phyloP scores from a whole-genome alignment of 148 eudicot genomes.

The Spergularia bocconei region DNA sequence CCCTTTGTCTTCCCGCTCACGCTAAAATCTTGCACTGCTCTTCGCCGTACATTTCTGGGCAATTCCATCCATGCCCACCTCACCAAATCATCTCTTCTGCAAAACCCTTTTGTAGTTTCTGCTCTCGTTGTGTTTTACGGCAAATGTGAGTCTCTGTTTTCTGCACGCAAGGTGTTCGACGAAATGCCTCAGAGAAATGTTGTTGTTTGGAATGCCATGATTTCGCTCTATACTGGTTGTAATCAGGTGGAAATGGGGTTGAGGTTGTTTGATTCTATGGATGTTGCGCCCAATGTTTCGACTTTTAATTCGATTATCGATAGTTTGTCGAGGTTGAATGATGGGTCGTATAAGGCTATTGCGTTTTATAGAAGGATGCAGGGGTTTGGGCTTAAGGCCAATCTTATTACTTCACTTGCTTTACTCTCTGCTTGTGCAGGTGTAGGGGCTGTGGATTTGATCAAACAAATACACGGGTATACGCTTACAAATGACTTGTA shows the following conservation, averaged over 20 bases:
- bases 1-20: conserved; percentile 54
- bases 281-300: conserved; percentile 41
- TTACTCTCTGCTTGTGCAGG: conserved; percentile 42
- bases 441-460: conserved; percentile 33
- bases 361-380: conserved; percentile 44
- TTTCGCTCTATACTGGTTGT: conserved; percentile 39
- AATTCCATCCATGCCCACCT: conserved; percentile 41
- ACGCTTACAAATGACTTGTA: conserved; percentile 33
- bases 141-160: conserved; percentile 33
- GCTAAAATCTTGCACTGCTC: conserved; percentile 47
- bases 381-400: conserved; percentile 32
- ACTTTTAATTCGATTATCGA: conserved; percentile 45
- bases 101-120: conserved; percentile 50
- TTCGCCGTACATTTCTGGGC: conserved; percentile 29
- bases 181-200: conserved; percentile 39
- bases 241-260: conserved; percentile 30
- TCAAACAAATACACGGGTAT: conserved; percentile 46
- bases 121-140: conserved; percentile 49
- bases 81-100: conserved; percentile 29
- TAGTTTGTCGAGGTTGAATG: conserved; percentile 33
- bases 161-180: conserved; percentile 45
- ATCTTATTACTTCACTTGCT: conserved; percentile 46
- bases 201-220: conserved; percentile 55
- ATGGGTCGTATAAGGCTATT: conserved; percentile 34
- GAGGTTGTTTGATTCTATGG: conserved; percentile 43